A percentile compares a stretch with the other conserved stretches of the same genome.
phyloP scores from a whole-genome alignment of 1,139 yeast species.

The Kluyveromyces sp. region DNA sequence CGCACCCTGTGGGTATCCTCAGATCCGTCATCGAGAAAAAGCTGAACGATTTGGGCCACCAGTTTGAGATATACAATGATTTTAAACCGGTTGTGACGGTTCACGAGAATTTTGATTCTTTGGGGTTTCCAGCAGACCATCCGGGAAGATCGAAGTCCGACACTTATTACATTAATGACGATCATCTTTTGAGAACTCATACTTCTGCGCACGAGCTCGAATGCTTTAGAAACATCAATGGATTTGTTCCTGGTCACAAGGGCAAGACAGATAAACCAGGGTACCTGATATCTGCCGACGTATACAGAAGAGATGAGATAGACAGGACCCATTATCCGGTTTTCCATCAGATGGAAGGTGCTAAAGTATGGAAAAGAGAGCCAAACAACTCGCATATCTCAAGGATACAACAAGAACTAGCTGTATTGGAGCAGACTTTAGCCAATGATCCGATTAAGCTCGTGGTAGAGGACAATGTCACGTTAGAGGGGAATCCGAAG shows the following conservation, averaged over 20 bases:
- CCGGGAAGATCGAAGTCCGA: slow-evolving; percentile 92
- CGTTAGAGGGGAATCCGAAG: slow-evolving; percentile 60
- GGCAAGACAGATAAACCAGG: slow-evolving; percentile 61
- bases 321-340: slow-evolving; percentile 96
- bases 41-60: slow-evolving; percentile 62
- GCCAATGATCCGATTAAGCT: slow-evolving; percentile 47
- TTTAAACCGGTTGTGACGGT: slow-evolving; percentile 80
- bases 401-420: slow-evolving; percentile 30
- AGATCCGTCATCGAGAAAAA: slow-evolving; percentile 64
- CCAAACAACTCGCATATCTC: slow-evolving; percentile 21
- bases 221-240: slow-evolving; percentile 44
- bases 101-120: slow-evolving; percentile 78
- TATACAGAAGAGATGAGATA: slow-evolving; percentile 89
- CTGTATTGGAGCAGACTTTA: slow-evolving; percentile 33
- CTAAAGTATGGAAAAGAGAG: slow-evolving; percentile 68
- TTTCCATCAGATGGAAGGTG: slow-evolving; percentile 98
- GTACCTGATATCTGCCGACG: slow-evolving; percentile 90
- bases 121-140: slow-evolving; percentile 87
- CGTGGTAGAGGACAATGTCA: slow-evolving; percentile 63
- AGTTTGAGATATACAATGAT: slow-evolving; percentile 56
- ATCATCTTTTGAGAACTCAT: slow-evolving; percentile 74
- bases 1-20: slow-evolving; percentile 87
- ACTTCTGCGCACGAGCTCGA: slow-evolving; percentile 95
- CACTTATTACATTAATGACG: slow-evolving; percentile 78
- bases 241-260: slow-evolving; percentile 11